Conservation (phyloP, 225 moss, liverwort and hornwort genomes). For the Marchantia polymorpha region DNA sequence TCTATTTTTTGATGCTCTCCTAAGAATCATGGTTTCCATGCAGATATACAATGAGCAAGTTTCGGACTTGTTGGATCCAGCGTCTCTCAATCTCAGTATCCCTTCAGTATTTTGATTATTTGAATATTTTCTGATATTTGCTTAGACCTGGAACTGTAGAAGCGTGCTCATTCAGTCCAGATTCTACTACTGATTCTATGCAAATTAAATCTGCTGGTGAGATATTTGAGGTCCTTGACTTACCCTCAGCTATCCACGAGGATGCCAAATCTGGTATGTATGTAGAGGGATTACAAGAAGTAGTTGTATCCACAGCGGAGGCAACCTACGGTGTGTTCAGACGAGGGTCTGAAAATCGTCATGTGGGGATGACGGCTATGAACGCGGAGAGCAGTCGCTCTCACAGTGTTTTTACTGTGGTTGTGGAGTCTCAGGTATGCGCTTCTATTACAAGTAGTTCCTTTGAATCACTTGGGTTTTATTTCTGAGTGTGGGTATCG, state of each 20-base stretch:
- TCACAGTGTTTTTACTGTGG: slow-evolving; percentile 95
- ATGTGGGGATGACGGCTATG: slow-evolving; percentile 85
- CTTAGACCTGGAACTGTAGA: not conserved
- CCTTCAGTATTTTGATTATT: not conserved
- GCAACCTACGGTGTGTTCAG: slow-evolving; percentile 55
- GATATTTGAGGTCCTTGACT: slow-evolving; percentile 18
- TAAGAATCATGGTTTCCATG: not conserved
- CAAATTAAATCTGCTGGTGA: no score
- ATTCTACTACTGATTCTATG: no score
- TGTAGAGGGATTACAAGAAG: slow-evolving; percentile 55
- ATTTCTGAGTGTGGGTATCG: not conserved
- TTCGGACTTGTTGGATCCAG: slow-evolving; percentile 53
- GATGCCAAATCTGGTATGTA: slow-evolving; percentile 60
- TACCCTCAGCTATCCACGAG: slow-evolving; percentile 47
- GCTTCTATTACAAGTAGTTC: not conserved
- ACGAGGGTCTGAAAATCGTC: slow-evolving; percentile 55
- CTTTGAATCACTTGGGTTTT: no score
- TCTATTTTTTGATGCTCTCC: not conserved
- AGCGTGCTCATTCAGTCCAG: no score
- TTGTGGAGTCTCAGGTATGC: slow-evolving; percentile 89
- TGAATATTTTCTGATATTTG: not conserved
- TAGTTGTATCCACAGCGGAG: slow-evolving; percentile 51
- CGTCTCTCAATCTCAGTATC: slow-evolving; percentile 55
- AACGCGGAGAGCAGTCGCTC: slow-evolving; percentile 94
- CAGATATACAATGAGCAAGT: slow-evolving; percentile 63